Percentiles rank a stretch among this genome's conserved stretches.
Evolutionary conservation across 73 alveolate genomes (phyloP).

Genomic region (Uronychia setigera): DNA sequence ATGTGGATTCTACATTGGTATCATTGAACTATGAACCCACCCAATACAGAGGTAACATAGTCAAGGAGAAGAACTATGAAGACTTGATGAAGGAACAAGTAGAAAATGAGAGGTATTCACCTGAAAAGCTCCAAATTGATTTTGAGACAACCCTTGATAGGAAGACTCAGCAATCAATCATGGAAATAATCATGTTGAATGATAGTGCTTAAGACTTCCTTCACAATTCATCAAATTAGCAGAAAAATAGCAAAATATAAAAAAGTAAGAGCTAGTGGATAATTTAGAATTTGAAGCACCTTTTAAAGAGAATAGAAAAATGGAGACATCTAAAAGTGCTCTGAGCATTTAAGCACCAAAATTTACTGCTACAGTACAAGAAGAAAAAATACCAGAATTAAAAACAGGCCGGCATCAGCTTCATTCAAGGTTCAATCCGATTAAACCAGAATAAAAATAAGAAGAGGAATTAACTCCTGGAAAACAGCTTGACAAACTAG

Average conservation of each 20-base stretch:
- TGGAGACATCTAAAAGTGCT: too few relatives aligned
- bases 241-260: not conserved
- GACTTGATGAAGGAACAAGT: not conserved
- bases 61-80: not conserved
- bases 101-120: not conserved
- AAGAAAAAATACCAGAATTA: not conserved
- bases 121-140: not conserved
- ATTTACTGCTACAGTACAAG: not conserved
- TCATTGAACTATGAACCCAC: not conserved
- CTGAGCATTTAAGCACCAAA: too few relatives aligned
- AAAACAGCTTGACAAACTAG: not conserved
- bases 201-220: not conserved
- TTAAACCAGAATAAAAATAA: not conserved
- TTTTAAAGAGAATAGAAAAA: not conserved
- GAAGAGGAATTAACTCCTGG: not conserved
- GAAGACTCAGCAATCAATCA: not conserved
- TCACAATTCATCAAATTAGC: too few relatives aligned
- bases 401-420: not conserved
- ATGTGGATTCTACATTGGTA: not conserved
- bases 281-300: too few relatives aligned
- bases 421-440: not conserved
- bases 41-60: not conserved
- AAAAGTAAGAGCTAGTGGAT: not conserved
- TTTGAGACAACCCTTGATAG: not conserved
- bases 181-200: not conserved